Conservation (phyloP, 2,329 filamentous ascomycete genomes). For the Ceratocystis cubensis region DNA sequence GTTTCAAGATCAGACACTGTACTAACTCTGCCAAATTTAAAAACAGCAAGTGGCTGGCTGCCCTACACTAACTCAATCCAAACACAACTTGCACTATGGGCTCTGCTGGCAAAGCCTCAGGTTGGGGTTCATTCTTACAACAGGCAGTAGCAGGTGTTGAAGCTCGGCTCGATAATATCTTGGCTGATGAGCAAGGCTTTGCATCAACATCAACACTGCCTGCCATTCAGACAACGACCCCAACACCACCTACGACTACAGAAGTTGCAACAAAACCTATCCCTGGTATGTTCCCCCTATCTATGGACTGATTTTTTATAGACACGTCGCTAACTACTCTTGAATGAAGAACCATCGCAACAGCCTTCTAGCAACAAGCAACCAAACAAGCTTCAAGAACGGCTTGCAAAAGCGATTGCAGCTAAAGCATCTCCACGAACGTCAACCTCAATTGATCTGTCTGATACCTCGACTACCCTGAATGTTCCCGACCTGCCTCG, state of each 20-base stretch:
- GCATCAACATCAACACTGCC: background rate
- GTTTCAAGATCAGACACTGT: no score
- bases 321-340: background rate
- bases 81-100: background rate
- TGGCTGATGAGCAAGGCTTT: conserved; percentile 59
- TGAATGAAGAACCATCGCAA: conserved; percentile 28
- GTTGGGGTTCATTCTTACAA: conserved; percentile 70
- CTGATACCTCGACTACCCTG: background rate
- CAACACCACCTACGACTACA: background rate
- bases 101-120: background rate
- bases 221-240: background rate
- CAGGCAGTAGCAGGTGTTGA: conserved; percentile 90
- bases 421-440: conserved; percentile 37
- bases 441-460: conserved; percentile 5
- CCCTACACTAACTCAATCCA: background rate
- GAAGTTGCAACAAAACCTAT: background rate
- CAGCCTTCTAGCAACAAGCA: conserved; percentile 49
- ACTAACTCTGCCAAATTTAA: no score
- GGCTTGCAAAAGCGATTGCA: conserved; percentile 75
- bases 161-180: conserved; percentile 79
- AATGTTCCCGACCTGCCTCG: background rate
- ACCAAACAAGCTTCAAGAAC: conserved; percentile 78
- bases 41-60: no score
- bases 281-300: background rate
- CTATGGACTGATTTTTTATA: background rate